Percentiles rank a stretch among this genome's conserved stretches.
phyloP scores from a whole-genome alignment of 2,329 filamentous ascomycete species.

The Periglandula ipomoeae region DNA sequence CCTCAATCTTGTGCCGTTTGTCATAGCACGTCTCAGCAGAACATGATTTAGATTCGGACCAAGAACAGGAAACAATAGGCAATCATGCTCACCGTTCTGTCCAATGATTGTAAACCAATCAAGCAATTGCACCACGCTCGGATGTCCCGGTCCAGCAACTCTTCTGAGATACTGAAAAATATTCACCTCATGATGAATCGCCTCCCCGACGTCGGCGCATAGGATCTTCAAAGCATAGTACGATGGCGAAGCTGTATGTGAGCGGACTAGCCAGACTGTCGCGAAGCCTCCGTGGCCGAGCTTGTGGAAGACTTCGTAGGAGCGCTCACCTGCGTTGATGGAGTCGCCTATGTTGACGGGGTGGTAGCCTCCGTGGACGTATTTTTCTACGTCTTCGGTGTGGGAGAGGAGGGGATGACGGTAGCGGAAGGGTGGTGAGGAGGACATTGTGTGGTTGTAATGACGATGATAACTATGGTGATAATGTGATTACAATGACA shows the following conservation, averaged over 20 bases:
- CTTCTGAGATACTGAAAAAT: slow-evolving; percentile 2
- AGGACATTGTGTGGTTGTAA: too few relatives aligned
- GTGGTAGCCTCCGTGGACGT: slow-evolving; percentile 10
- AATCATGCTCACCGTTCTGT: slow-evolving; percentile 7
- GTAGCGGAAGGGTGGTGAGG: slow-evolving; percentile 8
- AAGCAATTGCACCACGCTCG: slow-evolving; percentile 4
- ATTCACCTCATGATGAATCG: background rate
- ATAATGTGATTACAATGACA: too few relatives aligned
- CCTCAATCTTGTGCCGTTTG: too few relatives aligned
- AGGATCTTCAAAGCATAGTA: slow-evolving; percentile 9
- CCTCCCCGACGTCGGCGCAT: slow-evolving; percentile 4
- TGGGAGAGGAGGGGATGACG: slow-evolving; percentile 5
- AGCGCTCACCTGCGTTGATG: background rate
- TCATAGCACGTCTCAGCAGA: too few relatives aligned
- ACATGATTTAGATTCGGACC: slow-evolving; percentile 8
- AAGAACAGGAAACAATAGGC: slow-evolving; percentile 4
- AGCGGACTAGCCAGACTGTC: slow-evolving; percentile 10
- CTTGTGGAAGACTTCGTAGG: slow-evolving; percentile 10
- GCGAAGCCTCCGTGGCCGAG: slow-evolving; percentile 12
- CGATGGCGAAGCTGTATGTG: background rate
- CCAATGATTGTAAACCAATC: slow-evolving; percentile 6
- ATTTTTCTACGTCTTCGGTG: slow-evolving; percentile 8
- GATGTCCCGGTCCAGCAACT: slow-evolving; percentile 7
- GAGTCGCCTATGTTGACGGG: slow-evolving; percentile 9
- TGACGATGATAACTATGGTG: too few relatives aligned